Conservation (phyloP, 768 basidiomycete genomes). For the Collybiopsis confluens region DNA sequence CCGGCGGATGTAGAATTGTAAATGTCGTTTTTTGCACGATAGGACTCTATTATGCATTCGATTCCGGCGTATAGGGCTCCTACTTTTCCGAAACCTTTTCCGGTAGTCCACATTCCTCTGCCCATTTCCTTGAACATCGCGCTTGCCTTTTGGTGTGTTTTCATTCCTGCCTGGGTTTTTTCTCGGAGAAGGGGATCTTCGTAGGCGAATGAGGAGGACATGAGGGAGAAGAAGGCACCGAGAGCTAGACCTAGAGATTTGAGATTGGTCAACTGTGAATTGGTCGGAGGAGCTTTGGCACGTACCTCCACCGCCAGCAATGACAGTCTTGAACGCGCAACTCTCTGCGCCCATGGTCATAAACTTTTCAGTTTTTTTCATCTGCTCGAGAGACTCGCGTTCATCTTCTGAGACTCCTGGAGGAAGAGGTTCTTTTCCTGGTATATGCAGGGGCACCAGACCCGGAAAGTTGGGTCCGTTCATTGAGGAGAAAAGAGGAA, state of each 20-base stretch:
- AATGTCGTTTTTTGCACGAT: conserved; percentile 95
- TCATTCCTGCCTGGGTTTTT: conserved; percentile 51
- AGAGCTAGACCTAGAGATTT: conserved; percentile 71
- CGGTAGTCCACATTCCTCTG: conserved; percentile 81
- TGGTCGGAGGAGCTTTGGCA: conserved; percentile 8
- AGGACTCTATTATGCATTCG: conserved; percentile 94
- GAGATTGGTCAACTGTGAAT: conserved; percentile 5
- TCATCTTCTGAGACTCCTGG: conserved; percentile 83
- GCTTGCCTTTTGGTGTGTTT: conserved; percentile 71
- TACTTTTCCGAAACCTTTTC: conserved; percentile 92
- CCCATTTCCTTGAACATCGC: conserved; percentile 95
- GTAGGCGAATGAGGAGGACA: conserved; percentile 93
- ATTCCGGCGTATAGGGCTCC: conserved; percentile 92
- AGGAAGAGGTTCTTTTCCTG: conserved; percentile 86
- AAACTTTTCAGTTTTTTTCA: conserved; percentile 74
- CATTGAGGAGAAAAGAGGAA: conserved; percentile 2
- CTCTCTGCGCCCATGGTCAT: conserved; percentile 77
- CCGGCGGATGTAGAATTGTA: conserved; percentile 87
- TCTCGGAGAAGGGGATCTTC: conserved; percentile 85
- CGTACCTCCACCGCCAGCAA: conserved; percentile 83
- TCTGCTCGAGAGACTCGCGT: conserved; percentile 56
- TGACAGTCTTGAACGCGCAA: conserved; percentile 75
- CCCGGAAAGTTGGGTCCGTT: conserved; percentile 28
- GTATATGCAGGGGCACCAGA: conserved; percentile 72
- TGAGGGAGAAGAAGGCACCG: conserved; percentile 93